Percentiles rank a stretch among this genome's conserved stretches.
Conservation (phyloP, 108 stramenopile species). For the Pinguiococcus pyrenoidosus region DNA sequence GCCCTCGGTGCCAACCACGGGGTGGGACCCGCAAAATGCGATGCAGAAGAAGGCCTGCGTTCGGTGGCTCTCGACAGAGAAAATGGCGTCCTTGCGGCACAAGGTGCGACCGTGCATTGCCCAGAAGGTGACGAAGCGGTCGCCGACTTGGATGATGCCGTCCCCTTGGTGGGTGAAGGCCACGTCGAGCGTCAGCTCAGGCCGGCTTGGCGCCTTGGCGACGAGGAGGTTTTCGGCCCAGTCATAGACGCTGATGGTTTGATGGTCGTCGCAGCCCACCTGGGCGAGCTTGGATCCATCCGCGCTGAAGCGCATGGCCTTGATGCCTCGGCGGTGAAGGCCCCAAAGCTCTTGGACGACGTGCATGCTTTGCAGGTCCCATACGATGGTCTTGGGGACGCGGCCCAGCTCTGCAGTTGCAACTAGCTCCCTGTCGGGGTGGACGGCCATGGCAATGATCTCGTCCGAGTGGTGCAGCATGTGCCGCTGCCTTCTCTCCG, state of each 20-base stretch:
- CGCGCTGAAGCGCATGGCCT: not conserved
- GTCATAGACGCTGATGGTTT: not conserved
- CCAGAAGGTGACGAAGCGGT: no score
- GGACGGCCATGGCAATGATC: not conserved
- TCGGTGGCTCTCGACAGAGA: no score
- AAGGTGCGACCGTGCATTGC: no score
- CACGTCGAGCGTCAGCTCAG: no score
- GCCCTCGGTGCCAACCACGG: not conserved
- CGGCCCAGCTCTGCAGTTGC: not conserved
- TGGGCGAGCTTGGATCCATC: not conserved
- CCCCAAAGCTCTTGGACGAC: not conserved
- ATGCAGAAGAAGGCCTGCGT: not conserved
- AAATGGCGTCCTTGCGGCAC: no score
- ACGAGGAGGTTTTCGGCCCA: no score
- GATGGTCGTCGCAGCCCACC: not conserved
- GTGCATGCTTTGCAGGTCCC: not conserved
- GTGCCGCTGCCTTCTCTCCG: not conserved
- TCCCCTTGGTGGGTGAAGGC: no score
- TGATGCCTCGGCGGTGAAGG: not conserved
- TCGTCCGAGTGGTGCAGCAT: not conserved
- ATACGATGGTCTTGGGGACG: not conserved
- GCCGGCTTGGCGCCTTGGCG: no score
- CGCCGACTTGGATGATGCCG: no score
- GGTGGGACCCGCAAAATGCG: not conserved
- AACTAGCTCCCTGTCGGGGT: not conserved